Evolutionary conservation across 2,329 filamentous ascomycete genomes (phyloP), one percentile per base, ranked within the genome.

Genomic region (Fusarium euwallaceae): DNA sequence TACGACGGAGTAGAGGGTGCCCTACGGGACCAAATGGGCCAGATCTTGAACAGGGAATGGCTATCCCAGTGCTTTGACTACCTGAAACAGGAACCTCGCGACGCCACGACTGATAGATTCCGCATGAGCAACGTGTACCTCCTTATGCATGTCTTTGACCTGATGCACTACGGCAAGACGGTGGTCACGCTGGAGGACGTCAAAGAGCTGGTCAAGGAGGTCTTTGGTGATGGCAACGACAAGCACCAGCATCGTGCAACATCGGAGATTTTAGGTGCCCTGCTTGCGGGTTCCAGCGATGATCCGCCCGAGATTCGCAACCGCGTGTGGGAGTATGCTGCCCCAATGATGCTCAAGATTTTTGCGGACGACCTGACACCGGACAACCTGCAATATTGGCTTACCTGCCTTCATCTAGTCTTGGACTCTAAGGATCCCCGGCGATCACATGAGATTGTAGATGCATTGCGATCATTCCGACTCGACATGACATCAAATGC

Each of bases 201-300:
- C 81, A 93, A 96, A 80, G 92, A 95, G 76, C 87, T 98, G 70
- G 91, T 94, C 6, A 86, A 89, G 68, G 90, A 91, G 2, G 91
- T 97, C 1, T 98, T 95, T 79, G 96, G 92, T 16, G 96, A 99
- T 82, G 97, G 97, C 11, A 97, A 92, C 78, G 97, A 99, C 81
- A 98, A 98, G 83, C 97, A 99, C 82, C 96, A 99, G 81, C 97
- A 99, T 82, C 94, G 97, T 62, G 97, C 97, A 17, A 98, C 97
- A 3, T 91, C 97, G 0, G 97, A 99, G 83, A 98, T 99, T 66
- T 86, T 99, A 60, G 95, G 94, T 16, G 95, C 94, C 6, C 84
- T 99, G 78, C 87, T 99, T 29, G 91, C 92, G 17, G 94, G 94
- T 39, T 94, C 95, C 17, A 90, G 92, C 59, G 95, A 98, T 76